Conservation (phyloP, 1,139 yeast species). For the Lodderomyces beijingensis region DNA sequence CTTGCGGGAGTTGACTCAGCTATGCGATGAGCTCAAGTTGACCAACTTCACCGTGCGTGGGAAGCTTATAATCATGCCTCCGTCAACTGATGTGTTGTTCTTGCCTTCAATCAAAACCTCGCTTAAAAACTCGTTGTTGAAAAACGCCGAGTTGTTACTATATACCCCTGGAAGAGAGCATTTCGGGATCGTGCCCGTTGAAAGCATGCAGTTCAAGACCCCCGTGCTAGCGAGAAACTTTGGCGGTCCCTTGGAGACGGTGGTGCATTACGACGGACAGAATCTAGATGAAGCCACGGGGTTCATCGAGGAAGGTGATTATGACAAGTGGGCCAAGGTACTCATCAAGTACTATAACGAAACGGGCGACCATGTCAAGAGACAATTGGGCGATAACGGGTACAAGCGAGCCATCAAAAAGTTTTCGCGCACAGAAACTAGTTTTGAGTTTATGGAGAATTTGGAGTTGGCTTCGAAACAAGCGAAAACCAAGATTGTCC, state of each 20-base stretch:
- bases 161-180: slow-evolving; percentile 94
- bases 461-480: slow-evolving; percentile 9
- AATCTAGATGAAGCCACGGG: slow-evolving; percentile 61
- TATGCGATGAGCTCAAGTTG: slow-evolving; percentile 46
- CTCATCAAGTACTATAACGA: slow-evolving; percentile 40
- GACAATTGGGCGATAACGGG: slow-evolving; percentile 47
- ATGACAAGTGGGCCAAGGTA: slow-evolving; percentile 59
- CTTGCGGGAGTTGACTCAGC: slow-evolving; percentile 51
- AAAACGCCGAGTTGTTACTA: slow-evolving; percentile 54
- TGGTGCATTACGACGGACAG: slow-evolving; percentile 42
- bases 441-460: slow-evolving; percentile 40
- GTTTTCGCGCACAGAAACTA: slow-evolving; percentile 65
- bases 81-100: slow-evolving; percentile 56
- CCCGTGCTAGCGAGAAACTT: slow-evolving; percentile 83
- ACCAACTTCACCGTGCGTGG: slow-evolving; percentile 47
- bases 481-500: slow-evolving; percentile 1
- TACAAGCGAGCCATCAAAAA: slow-evolving; percentile 42
- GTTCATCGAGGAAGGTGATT: slow-evolving; percentile 57
- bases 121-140: slow-evolving; percentile 61
- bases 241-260: slow-evolving; percentile 93
- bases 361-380: slow-evolving; percentile 24
- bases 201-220: slow-evolving; percentile 80
- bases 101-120: slow-evolving; percentile 72
- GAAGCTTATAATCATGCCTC: slow-evolving; percentile 34
- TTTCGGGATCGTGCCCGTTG: slow-evolving; percentile 96